Evolutionary conservation across 2,329 filamentous ascomycete species (phyloP).

Genomic region (Ophiostoma australiae): DNA sequence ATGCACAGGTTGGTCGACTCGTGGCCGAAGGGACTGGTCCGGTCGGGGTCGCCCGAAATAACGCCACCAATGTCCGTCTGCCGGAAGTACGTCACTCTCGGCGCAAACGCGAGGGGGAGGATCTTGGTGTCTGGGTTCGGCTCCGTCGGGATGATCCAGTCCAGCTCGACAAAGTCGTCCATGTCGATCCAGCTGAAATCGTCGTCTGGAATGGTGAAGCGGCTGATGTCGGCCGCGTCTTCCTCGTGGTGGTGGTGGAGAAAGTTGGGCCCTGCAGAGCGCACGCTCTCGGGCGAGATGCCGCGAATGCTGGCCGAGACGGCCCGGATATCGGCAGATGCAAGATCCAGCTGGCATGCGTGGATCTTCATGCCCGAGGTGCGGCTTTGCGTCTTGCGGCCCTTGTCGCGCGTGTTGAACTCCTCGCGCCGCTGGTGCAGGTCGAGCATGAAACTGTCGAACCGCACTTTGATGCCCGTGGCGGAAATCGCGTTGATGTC

Average conservation of each 20-base stretch:
- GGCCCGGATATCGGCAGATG: conserved; percentile 85
- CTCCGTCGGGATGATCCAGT: conserved; percentile 89
- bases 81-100: conserved; percentile 94
- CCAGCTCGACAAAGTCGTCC: conserved; percentile 97
- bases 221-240: conserved; percentile 67
- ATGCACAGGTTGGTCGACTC: conserved; percentile 93
- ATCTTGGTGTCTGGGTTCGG: conserved; percentile 92
- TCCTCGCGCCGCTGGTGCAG: conserved; percentile 90
- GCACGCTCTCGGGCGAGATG: conserved; percentile 69
- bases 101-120: conserved; percentile 82
- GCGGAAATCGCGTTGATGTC: conserved; percentile 72
- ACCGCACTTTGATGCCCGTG: conserved; percentile 90
- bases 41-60: conserved; percentile 72
- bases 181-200: conserved; percentile 98
- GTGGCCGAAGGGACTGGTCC: conserved; percentile 84
- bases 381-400: conserved; percentile 68
- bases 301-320: conserved; percentile 85
- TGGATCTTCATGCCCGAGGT: conserved; percentile 96
- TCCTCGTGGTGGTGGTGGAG: conserved; percentile 50
- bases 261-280: conserved; percentile 48
- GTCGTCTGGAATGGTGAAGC: conserved; percentile 91
- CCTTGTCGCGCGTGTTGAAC: conserved; percentile 75
- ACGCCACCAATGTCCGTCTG: conserved; percentile 87
- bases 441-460: conserved; percentile 97
- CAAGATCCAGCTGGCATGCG: conserved; percentile 85